These are phyloP conservation scores for Colletotrichum destructivum DNA, from an alignment of 2,329 filamentous ascomycete genomes.

Conservation along the genomic window DNA sequence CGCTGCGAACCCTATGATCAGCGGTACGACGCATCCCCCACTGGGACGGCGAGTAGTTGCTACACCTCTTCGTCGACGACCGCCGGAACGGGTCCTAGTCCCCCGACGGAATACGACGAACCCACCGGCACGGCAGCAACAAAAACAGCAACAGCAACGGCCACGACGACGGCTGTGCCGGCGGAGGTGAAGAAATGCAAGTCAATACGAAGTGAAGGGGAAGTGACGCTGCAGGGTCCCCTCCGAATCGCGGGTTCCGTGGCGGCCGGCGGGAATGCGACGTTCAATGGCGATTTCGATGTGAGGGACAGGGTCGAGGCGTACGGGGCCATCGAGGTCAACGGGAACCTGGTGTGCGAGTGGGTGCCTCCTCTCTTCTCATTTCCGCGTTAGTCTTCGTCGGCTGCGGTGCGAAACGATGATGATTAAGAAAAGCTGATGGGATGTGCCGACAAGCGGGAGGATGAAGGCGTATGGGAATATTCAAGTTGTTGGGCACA, in stretches of 20 bases:
- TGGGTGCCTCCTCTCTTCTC: constrained; percentile 47
- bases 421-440: not conserved
- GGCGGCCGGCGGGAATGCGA: constrained; percentile 61
- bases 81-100: constrained; percentile 30
- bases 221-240: constrained; percentile 59
- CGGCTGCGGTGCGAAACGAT: not conserved
- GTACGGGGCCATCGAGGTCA: constrained; percentile 60
- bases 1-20: constrained; percentile 38
- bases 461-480: constrained; percentile 64
- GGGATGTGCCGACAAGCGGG: constrained; percentile 49
- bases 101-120: constrained; percentile 4
- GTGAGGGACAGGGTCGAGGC: constrained; percentile 63
- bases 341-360: constrained; percentile 61
- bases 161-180: not conserved
- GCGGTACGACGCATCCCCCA: constrained; percentile 1
- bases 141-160: not conserved
- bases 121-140: constrained; percentile 44
- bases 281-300: constrained; percentile 60
- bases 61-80: constrained; percentile 46
- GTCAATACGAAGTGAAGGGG: constrained; percentile 60
- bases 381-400: not conserved
- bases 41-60: constrained; percentile 42
- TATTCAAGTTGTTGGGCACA: constrained; percentile 58
- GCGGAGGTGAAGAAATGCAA: constrained; percentile 49
- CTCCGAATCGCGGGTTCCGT: constrained; percentile 64